A percentile compares a stretch with the other conserved stretches of the same genome.
Evolutionary conservation across 139 green algal species (phyloP).

Genomic region (Closterium sp.): DNA sequence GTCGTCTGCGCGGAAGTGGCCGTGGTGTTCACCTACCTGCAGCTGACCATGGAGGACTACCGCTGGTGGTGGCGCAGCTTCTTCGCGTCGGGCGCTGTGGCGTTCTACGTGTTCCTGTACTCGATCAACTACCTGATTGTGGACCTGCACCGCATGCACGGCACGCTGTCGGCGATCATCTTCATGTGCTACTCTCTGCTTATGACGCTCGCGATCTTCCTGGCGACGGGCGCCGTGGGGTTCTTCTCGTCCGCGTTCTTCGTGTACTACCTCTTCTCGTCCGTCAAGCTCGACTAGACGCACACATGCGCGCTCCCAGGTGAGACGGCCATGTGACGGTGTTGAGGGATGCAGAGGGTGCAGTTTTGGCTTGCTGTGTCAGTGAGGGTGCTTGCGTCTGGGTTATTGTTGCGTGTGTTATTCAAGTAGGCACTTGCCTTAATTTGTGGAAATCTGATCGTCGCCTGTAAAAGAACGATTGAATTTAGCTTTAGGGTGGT

Average conservation of each 20-base stretch:
- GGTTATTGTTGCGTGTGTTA: background rate
- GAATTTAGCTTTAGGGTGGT: too few relatives aligned
- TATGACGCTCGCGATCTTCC: slow-evolving; percentile 47
- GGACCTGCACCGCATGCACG: slow-evolving; percentile 35
- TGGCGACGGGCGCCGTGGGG: slow-evolving; percentile 50
- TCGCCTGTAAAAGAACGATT: too few relatives aligned
- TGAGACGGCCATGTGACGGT: background rate
- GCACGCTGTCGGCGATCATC: slow-evolving; percentile 24
- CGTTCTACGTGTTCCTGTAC: slow-evolving; percentile 48
- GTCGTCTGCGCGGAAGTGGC: slow-evolving; percentile 48
- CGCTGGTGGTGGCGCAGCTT: slow-evolving; percentile 53
- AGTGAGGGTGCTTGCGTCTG: background rate
- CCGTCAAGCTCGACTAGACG: slow-evolving; percentile 52
- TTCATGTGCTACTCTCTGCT: slow-evolving; percentile 53
- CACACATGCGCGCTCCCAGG: background rate
- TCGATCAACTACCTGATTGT: slow-evolving; percentile 49
- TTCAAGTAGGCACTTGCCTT: background rate
- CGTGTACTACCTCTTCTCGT: slow-evolving; percentile 52
- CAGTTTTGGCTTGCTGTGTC: background rate
- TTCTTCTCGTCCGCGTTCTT: slow-evolving; percentile 52
- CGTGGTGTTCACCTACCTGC: slow-evolving; percentile 44
- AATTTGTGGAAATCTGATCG: too few relatives aligned
- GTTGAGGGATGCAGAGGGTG: background rate
- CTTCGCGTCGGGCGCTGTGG: slow-evolving; percentile 32
- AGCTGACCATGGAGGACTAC: slow-evolving; percentile 54